Conservation (phyloP, 345 rosid genomes). For the Lagerstroemia speciosa region DNA sequence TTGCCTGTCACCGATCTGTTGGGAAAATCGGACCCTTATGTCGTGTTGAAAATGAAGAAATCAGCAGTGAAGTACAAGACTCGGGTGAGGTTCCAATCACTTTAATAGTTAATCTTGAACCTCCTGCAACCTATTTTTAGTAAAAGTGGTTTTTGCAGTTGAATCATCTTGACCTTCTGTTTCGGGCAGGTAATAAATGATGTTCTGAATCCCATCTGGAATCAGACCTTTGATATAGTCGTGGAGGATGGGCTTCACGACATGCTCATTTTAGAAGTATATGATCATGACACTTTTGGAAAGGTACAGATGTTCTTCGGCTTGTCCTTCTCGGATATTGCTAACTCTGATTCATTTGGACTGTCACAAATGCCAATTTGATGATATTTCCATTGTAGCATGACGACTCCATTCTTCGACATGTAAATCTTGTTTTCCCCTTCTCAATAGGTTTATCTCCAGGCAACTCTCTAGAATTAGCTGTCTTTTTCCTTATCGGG, state of each 20-base stretch:
- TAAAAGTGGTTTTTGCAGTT: no score
- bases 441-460: no score
- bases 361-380: no score
- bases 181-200: conserved; percentile 73
- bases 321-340: not conserved
- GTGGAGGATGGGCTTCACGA: conserved; percentile 97
- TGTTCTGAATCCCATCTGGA: conserved; percentile 90
- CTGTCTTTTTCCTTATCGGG: not conserved
- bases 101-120: no score
- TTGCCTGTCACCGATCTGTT: conserved; percentile 69
- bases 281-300: conserved; percentile 97
- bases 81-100: not conserved
- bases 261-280: conserved; percentile 85
- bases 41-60: conserved; percentile 82
- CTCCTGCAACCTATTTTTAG: no score
- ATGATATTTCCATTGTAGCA: no score
- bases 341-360: no score
- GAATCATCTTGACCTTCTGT: not conserved
- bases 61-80: conserved; percentile 68
- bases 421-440: no score
- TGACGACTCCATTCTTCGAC: no score
- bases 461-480: not conserved
- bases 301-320: conserved; percentile 46
- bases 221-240: conserved; percentile 95
- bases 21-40: conserved; percentile 97